A percentile compares a stretch with the other conserved stretches of the same genome.
Evolutionary conservation across 768 basidiomycete genomes (phyloP).

Genomic region (Trametes meyenii): DNA sequence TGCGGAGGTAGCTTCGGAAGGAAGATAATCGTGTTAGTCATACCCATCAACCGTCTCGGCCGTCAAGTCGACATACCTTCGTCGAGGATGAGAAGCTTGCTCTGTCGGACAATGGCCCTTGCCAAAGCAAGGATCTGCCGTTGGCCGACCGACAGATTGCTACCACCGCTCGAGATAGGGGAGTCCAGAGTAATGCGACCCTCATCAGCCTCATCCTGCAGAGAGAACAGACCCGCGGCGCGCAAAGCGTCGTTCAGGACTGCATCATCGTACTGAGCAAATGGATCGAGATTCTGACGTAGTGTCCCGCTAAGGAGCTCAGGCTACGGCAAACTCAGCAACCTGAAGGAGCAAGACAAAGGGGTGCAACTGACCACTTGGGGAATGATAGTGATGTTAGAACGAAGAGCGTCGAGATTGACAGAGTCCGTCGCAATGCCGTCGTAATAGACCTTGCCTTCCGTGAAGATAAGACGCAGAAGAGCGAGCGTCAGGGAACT

Average conservation of each 20-base stretch:
- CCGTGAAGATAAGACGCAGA: constrained; percentile 55
- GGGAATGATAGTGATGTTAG: constrained; percentile 61
- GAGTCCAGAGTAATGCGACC: constrained; percentile 48
- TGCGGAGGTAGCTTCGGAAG: constrained; percentile 44
- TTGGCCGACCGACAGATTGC: constrained; percentile 56
- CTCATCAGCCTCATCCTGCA: constrained; percentile 44
- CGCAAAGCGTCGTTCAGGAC: constrained; percentile 52
- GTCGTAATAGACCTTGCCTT: constrained; percentile 56
- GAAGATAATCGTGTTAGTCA: neutral
- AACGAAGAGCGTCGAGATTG: constrained; percentile 56
- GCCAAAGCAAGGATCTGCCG: constrained; percentile 64
- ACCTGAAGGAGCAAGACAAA: neutral
- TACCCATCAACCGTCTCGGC: neutral
- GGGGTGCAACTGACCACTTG: constrained; percentile 47
- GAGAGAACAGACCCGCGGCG: constrained; percentile 49
- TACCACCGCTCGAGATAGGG: constrained; percentile 45
- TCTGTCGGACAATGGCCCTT: constrained; percentile 56
- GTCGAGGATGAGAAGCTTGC: constrained; percentile 60
- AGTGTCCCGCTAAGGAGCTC: constrained; percentile 58
- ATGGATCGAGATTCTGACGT: constrained; percentile 62
- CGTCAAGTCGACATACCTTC: constrained; percentile 40
- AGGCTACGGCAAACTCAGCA: constrained; percentile 34
- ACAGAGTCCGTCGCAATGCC: constrained; percentile 48
- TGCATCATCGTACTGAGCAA: constrained; percentile 55
- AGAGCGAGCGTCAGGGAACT: constrained; percentile 55